phyloP scores from a whole-genome alignment of 176 grass and related monocot genomes.

The Elymus sibiricus region DNA sequence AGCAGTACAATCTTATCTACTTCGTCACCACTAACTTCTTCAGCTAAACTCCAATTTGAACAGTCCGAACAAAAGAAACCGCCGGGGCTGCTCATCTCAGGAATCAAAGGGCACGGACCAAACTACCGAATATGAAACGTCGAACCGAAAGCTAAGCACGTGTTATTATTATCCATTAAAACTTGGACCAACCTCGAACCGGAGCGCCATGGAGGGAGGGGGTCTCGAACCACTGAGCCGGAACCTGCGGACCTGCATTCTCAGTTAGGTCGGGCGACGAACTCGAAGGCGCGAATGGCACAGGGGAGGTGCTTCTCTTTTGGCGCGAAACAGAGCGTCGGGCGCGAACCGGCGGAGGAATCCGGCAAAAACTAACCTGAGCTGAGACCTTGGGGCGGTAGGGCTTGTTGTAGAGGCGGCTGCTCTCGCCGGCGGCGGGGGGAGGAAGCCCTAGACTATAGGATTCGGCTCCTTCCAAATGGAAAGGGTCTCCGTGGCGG shows the following conservation, averaged over 20 bases:
- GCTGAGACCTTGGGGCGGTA: neutral
- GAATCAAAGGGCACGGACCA: neutral
- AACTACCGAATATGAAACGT: neutral
- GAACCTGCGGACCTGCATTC: neutral
- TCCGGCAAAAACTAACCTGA: constrained; percentile 3
- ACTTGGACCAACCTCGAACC: constrained; percentile 52
- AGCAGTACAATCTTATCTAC: constrained; percentile 16
- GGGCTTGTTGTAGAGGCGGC: neutral
- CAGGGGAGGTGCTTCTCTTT: neutral
- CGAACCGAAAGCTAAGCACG: neutral
- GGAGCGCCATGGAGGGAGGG: constrained; percentile 52
- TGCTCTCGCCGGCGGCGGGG: neutral
- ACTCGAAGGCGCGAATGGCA: neutral
- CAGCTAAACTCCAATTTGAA: neutral
- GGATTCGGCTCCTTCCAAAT: neutral
- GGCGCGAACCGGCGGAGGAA: neutral
- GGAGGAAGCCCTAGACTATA: constrained; percentile 19
- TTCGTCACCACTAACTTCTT: constrained; percentile 7
- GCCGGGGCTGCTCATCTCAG: neutral
- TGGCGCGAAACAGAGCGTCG: constrained; percentile 17
- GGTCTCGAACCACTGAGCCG: neutral
- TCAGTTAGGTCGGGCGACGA: neutral
- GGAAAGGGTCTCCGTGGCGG: neutral
- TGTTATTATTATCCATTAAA: neutral
- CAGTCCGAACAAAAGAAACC: neutral